Conservation (phyloP, 2,329 filamentous ascomycete species). For the Waltergamsia citrina region DNA sequence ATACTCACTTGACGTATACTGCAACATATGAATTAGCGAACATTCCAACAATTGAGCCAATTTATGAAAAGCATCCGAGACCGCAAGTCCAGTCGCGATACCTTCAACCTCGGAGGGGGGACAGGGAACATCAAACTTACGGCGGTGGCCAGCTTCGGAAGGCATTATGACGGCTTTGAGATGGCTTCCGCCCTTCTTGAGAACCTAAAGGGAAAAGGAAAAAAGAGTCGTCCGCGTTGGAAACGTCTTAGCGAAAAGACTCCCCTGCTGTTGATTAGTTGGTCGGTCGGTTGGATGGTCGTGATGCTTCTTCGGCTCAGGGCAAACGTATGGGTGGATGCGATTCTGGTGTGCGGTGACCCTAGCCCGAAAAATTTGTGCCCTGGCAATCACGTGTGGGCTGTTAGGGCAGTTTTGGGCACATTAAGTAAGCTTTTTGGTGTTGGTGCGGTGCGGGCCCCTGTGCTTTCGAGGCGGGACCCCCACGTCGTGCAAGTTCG, state of each 20-base stretch:
- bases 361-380: slow-evolving; percentile 22
- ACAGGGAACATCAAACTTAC: too few relatives aligned
- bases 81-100: slow-evolving; percentile 3
- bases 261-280: slow-evolving; percentile 24
- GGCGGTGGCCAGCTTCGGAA: slow-evolving; percentile 81
- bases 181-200: slow-evolving; percentile 35
- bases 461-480: neutral
- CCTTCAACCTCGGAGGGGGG: too few relatives aligned
- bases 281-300: slow-evolving; percentile 32
- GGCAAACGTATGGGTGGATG: slow-evolving; percentile 21
- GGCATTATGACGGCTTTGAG: slow-evolving; percentile 63
- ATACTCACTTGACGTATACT: slow-evolving; percentile 87
- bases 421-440: neutral
- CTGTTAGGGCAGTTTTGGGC: slow-evolving; percentile 18
- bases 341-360: slow-evolving; percentile 22
- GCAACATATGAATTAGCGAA: slow-evolving; percentile 12
- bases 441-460: neutral
- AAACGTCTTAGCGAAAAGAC: slow-evolving; percentile 37
- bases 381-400: slow-evolving; percentile 24
- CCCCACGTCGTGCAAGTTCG: neutral
- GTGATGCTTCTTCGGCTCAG: slow-evolving; percentile 23
- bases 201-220: slow-evolving; percentile 31
- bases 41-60: too few relatives aligned
- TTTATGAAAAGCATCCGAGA: neutral
- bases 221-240: slow-evolving; percentile 25